Evolutionary conservation across 192 early-diverging fungal genomes (phyloP).

Genomic region (Coemansia sp.): DNA sequence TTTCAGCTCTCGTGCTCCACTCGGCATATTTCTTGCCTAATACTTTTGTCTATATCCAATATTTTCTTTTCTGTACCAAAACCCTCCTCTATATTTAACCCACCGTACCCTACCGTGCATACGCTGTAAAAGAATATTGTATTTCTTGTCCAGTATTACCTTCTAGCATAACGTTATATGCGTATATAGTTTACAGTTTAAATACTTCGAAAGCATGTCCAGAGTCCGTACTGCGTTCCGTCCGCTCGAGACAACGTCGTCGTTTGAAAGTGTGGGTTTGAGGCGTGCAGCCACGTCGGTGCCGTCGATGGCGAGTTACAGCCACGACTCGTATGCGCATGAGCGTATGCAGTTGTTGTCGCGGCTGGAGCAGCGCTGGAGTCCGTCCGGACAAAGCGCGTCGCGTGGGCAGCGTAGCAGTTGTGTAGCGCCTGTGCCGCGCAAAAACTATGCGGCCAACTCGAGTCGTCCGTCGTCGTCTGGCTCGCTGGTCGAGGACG

Average conservation of each 20-base stretch:
- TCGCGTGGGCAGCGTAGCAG: conserved; percentile 16
- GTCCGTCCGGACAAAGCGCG: conserved; percentile 15
- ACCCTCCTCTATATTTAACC: neutral
- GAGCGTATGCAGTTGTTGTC: conserved; percentile 42
- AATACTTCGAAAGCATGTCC: conserved; percentile 17
- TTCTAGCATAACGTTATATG: neutral
- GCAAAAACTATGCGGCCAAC: conserved; percentile 10
- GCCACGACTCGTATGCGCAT: conserved; percentile 16
- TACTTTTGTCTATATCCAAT: neutral
- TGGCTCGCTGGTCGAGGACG: conserved; percentile 27
- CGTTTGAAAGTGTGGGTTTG: conserved; percentile 16
- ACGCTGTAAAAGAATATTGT: neutral
- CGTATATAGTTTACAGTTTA: neutral
- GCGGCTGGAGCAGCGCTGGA: conserved; percentile 48
- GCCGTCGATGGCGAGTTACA: conserved; percentile 20
- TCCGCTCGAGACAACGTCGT: conserved; percentile 40
- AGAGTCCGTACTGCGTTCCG: conserved; percentile 51
- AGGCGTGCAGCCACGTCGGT: conserved; percentile 40
- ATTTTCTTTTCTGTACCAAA: neutral
- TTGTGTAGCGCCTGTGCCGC: conserved; percentile 44
- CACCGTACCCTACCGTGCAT: neutral
- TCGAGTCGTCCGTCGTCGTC: conserved; percentile 22
- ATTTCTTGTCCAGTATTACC: neutral
- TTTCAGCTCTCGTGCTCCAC: neutral
- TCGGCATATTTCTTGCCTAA: neutral